Percentiles rank a stretch among this genome's conserved stretches.
These are phyloP conservation scores for Ophiocordyceps robertsii DNA, from an alignment of 2,329 filamentous ascomycete species.

Conservation along the genomic window DNA sequence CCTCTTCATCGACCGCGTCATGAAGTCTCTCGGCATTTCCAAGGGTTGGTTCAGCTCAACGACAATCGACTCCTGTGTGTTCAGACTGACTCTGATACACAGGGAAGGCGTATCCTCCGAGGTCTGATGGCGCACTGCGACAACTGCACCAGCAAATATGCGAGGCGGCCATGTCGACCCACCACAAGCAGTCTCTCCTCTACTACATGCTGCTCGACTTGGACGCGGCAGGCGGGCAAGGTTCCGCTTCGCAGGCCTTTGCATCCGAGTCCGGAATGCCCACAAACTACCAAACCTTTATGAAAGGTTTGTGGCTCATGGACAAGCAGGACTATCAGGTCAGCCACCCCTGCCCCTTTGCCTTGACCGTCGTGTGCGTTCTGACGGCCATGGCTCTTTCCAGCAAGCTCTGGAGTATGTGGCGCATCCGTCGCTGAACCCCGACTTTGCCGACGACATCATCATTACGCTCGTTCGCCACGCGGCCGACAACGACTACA, in stretches of 20 bases:
- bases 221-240: slow-evolving; percentile 36
- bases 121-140: slow-evolving; percentile 51
- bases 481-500: slow-evolving; percentile 44
- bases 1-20: slow-evolving; percentile 69
- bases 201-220: slow-evolving; percentile 76
- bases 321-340: slow-evolving; percentile 59
- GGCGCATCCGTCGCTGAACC: slow-evolving; percentile 64
- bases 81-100: not conserved
- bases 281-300: slow-evolving; percentile 64
- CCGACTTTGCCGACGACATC: slow-evolving; percentile 76
- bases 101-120: slow-evolving; percentile 58
- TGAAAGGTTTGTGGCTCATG: slow-evolving; percentile 71
- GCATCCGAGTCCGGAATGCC: slow-evolving; percentile 53
- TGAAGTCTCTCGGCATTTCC: slow-evolving; percentile 55
- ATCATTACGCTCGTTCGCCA: slow-evolving; percentile 53
- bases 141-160: slow-evolving; percentile 59
- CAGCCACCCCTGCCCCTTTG: not conserved
- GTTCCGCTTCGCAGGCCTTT: slow-evolving; percentile 41
- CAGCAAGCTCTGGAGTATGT: slow-evolving; percentile 60
- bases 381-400: not conserved
- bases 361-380: not conserved
- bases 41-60: slow-evolving; percentile 36
- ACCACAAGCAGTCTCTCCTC: slow-evolving; percentile 71
- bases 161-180: slow-evolving; percentile 47
- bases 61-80: not conserved